Conservation (phyloP, 2,329 filamentous ascomycete genomes). For the Kalaharituber pfeilii region DNA sequence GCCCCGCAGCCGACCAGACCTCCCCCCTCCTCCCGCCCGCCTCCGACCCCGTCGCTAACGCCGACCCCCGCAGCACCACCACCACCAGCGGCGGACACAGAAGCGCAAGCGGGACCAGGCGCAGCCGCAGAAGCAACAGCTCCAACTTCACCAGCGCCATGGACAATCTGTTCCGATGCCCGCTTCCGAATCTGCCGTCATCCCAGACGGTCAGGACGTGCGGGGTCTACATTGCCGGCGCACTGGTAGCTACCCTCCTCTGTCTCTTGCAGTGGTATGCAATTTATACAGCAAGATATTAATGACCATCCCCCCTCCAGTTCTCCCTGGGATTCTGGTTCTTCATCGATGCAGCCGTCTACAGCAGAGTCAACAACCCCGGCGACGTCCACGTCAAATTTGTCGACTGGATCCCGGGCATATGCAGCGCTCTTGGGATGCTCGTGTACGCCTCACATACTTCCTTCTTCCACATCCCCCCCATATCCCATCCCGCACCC, state of each 20-base stretch:
- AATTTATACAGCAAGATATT: neutral
- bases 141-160: slow-evolving; percentile 30
- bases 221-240: slow-evolving; percentile 49
- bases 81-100: neutral
- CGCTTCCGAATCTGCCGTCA: slow-evolving; percentile 49
- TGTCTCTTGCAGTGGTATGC: neutral
- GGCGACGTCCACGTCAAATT: slow-evolving; percentile 48
- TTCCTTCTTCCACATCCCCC: neutral
- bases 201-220: slow-evolving; percentile 44
- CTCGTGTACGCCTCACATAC: slow-evolving; percentile 32
- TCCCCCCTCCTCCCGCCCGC: too few relatives aligned
- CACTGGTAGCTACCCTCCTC: slow-evolving; percentile 36
- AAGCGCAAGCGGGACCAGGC: neutral
- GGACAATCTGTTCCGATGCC: slow-evolving; percentile 47
- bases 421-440: slow-evolving; percentile 53
- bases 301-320: too few relatives aligned
- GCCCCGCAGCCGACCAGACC: too few relatives aligned
- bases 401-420: slow-evolving; percentile 54
- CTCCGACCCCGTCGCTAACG: neutral
- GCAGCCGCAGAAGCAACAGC: neutral
- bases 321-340: slow-evolving; percentile 54
- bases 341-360: slow-evolving; percentile 48
- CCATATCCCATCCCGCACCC: neutral
- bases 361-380: slow-evolving; percentile 46
- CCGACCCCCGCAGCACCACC: neutral